A percentile compares a stretch with the other conserved stretches of the same genome.
Conservation (phyloP, 768 basidiomycete genomes). For the Gloeopeniophorella convolvens region DNA sequence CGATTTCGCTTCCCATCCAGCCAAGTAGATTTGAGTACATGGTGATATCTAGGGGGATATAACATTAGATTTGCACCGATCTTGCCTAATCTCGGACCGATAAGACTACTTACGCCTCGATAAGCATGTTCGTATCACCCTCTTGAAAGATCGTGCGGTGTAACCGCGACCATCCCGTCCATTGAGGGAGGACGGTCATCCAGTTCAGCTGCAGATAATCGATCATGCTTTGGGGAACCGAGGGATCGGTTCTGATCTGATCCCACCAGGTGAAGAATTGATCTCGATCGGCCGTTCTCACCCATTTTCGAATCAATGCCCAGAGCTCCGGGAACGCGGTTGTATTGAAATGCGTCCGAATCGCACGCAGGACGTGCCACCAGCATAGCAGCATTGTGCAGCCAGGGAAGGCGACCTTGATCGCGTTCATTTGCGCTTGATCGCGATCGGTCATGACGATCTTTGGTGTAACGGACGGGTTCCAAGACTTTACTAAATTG, state of each 20-base stretch:
- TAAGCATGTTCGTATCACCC: conserved; percentile 5
- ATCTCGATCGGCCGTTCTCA: neutral
- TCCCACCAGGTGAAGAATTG: neutral
- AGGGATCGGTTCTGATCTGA: neutral
- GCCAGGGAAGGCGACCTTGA: neutral
- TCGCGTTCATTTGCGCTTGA: conserved; percentile 1
- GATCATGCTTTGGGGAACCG: neutral
- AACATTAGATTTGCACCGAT: neutral
- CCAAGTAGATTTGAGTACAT: neutral
- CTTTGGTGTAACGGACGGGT: neutral
- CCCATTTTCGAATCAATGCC: neutral
- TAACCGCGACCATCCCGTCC: neutral
- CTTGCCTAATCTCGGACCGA: neutral
- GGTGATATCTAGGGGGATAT: neutral
- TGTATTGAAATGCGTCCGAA: neutral
- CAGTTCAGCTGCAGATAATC: neutral
- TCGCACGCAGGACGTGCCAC: conserved; percentile 5
- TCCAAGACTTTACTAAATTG: neutral
- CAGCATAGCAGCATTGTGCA: neutral
- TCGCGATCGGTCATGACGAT: conserved; percentile 1
- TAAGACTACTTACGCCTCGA: neutral
- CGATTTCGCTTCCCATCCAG: conserved; percentile 1
- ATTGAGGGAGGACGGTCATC: neutral
- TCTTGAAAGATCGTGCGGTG: neutral
- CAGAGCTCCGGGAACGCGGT: neutral